Conservation (phyloP, 2,329 filamentous ascomycete species). For the Lizonia empirigonia region DNA sequence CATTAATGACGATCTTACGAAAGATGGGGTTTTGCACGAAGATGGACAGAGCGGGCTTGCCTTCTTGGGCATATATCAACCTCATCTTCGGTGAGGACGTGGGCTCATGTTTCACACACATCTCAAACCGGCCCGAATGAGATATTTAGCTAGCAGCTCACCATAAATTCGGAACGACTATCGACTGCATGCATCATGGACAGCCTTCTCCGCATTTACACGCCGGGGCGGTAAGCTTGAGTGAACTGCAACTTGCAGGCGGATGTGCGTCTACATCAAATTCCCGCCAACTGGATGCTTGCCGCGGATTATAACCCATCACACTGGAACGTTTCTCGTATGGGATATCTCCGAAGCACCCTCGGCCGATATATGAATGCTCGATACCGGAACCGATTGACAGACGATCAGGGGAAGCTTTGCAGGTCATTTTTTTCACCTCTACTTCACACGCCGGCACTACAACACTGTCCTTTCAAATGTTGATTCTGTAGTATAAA, state of each 20-base stretch:
- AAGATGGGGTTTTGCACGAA: constrained; percentile 10
- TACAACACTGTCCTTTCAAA: no score
- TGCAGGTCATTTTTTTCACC: no score
- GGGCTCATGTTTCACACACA: constrained; percentile 6
- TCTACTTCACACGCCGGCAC: no score
- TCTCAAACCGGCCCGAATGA: constrained; percentile 11
- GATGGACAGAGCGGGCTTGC: constrained; percentile 11
- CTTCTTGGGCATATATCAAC: constrained; percentile 4
- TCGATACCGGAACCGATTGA: not conserved
- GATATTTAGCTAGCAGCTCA: not conserved
- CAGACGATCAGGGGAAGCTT: not conserved
- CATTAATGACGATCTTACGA: constrained; percentile 26
- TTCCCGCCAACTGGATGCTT: constrained; percentile 7
- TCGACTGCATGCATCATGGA: not conserved
- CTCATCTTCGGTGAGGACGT: not conserved
- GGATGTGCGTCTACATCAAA: not conserved
- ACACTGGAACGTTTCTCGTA: not conserved
- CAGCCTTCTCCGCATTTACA: constrained; percentile 10
- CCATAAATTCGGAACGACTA: constrained; percentile 4
- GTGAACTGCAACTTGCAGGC: constrained; percentile 1
- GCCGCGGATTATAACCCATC: constrained; percentile 6
- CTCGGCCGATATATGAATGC: not conserved
- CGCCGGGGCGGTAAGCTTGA: not conserved
- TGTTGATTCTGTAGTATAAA: no score
- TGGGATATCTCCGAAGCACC: not conserved